Evolutionary conservation across 805 yeast genomes (phyloP).

Genomic region (Teunomyces cretensis): DNA sequence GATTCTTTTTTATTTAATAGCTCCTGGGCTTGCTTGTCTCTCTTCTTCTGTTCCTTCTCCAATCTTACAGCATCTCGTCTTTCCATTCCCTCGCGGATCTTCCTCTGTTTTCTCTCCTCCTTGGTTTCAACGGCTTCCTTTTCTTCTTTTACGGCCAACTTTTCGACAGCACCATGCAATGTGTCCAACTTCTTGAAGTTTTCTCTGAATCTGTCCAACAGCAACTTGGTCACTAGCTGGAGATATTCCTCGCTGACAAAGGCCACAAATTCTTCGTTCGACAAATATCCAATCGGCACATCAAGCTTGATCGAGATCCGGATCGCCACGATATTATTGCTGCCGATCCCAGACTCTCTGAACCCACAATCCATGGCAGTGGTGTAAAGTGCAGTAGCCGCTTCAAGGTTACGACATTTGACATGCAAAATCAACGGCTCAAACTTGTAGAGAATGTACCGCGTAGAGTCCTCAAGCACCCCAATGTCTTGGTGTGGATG

Average conservation of each 20-base stretch:
- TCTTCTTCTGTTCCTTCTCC: constrained; percentile 32
- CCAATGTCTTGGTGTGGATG: constrained; percentile 4
- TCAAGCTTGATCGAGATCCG: constrained; percentile 74
- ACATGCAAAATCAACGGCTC: constrained; percentile 87
- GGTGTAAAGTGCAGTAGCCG: constrained; percentile 63
- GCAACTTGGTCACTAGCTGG: constrained; percentile 49
- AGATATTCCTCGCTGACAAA: constrained; percentile 57
- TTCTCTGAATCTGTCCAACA: constrained; percentile 64
- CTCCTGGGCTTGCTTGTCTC: constrained; percentile 15
- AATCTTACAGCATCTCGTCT: constrained; percentile 27
- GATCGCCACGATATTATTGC: constrained; percentile 74
- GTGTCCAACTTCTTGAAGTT: constrained; percentile 57
- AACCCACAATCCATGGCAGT: constrained; percentile 83
- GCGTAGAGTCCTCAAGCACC: constrained; percentile 20
- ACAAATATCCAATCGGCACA: constrained; percentile 66
- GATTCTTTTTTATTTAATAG: background rate
- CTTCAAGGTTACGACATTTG: constrained; percentile 60
- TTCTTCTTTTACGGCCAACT: constrained; percentile 16
- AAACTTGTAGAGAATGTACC: constrained; percentile 72
- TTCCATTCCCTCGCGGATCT: constrained; percentile 51
- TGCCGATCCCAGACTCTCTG: constrained; percentile 83
- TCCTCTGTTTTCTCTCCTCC: constrained; percentile 56
- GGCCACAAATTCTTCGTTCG: constrained; percentile 26
- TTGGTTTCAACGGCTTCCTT: constrained; percentile 43
- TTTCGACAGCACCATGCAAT: constrained; percentile 43